Base-by-base conservation (phyloP, 345 rosid genomes). In the Mercurialis annua region DNA sequence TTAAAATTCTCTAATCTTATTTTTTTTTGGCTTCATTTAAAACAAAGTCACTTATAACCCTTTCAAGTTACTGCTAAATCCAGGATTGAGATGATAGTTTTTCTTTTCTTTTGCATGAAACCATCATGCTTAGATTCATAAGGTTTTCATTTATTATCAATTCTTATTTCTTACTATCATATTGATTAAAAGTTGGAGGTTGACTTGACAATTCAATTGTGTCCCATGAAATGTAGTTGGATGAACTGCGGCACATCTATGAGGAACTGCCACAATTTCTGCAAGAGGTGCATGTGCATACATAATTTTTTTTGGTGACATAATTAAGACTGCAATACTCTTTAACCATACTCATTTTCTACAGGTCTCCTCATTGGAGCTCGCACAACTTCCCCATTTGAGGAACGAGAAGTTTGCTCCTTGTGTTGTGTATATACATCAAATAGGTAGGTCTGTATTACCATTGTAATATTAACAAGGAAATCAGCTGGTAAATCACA, bases 181-280 rank as follows among this genome's bases (percentile, higher is more conserved):
- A 20, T 8, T 16, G 29, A 12, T 29, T 49, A 68, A 20, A 40
- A 48, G 64, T 54, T 54, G 23, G 23, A 26, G 54, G 55, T 51
- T 27, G 42, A 50, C 21, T 29, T 67, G 56, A 33, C 36, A 24
- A 53, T 46, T 53, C 0, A 21, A 63, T 56, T 24, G n/a, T 44
- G 71, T 74, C 26, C 70, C 24, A 38, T 64, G 34, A 40, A 62
- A 12, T 66, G 40, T 73, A 93, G 98, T 80, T 93, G 79, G 98
- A 93, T 70, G 98, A 93, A 77, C 83, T 93, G 72, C 84, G 98
- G 82, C 92, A 89, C 81, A 87, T 93, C 71, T 91, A 89, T 3
- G 98, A 93, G 77, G 97, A 84, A 80, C 70, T 93, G 83, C 98
- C 98, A 34, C 90, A 90, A 36, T 86, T 90, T 71, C 84, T 93